Evolutionary conservation across 1,284 basidiomycete species (phyloP), one percentile per base, ranked within the genome.

Genomic region (Puccinia novopanici): DNA sequence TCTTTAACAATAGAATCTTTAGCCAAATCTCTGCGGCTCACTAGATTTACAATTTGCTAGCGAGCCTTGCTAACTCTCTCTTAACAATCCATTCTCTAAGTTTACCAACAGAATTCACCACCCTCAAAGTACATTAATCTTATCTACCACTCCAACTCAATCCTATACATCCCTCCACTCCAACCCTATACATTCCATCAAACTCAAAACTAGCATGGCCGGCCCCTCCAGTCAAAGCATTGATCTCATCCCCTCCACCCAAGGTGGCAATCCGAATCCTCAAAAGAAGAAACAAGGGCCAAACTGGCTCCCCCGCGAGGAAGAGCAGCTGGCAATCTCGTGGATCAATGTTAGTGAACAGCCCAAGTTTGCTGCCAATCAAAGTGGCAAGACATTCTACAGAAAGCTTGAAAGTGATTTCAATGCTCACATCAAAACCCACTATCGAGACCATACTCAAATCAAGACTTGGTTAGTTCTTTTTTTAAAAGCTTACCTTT

Each of bases 341-440:
- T 75, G 74, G 48, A n/a, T 75, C 34, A 19, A 50, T 48, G 30
- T 75, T 37, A 75, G 74, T 34, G 30, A 75, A 34, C 59, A 48
- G 48, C 57, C 74, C 6, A 40, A 61, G 22, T 48, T 22, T 59
- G 74, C 55, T 27, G 34, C 74, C n/a, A 63, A 75, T 63, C 74
- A 75, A 63, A 63, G 3, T 24, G 74, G n/a, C 22, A 42, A 65
- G 27, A 50, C 17, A 40, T 75, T 63, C 24, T 75, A 63, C n/a
- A 42, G 50, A n/a, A 40, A 50, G 50, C 22, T 75, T 24, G 45
- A 10, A 27, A n/a, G 12, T 15, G 24, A 68, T 22, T 68, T 68
- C 45, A 68, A 68, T 24, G 19, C n/a, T 27, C n/a, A n/a, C n/a
- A n/a, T n/a, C n/a, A n/a, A n/a, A n/a, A n/a, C n/a, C n/a, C n/a